Conservation (phyloP, 257 asterid genomes). For the Solanum medicagineum region DNA sequence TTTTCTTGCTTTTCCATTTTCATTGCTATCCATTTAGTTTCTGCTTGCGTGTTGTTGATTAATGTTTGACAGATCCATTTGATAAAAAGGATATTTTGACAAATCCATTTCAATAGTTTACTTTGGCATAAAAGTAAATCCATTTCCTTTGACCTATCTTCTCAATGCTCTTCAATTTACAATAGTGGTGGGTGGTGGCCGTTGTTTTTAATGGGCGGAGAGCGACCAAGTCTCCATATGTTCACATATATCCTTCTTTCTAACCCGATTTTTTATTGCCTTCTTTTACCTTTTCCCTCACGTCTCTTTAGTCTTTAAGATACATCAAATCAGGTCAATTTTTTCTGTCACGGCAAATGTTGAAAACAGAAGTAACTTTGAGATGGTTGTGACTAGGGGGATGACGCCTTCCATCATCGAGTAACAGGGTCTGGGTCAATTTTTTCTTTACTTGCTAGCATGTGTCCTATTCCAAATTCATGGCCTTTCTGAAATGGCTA, state of each 20-base stretch:
- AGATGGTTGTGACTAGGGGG: not conserved
- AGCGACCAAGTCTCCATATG: not conserved
- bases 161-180: not conserved
- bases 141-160: not conserved
- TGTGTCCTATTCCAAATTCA: not conserved
- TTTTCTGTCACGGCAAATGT: not conserved
- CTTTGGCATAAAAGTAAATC: not conserved
- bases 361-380: not conserved
- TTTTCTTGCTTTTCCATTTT: not conserved
- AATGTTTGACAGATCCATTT: not conserved
- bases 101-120: not conserved
- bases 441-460: not conserved
- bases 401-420: not conserved
- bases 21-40: not conserved
- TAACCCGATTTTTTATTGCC: not conserved
- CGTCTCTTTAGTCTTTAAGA: not conserved
- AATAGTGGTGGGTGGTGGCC: not conserved
- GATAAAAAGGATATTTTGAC: not conserved
- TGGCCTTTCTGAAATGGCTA: not conserved
- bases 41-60: not conserved
- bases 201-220: not conserved
- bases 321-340: not conserved
- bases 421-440: not conserved
- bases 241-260: not conserved
- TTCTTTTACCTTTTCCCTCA: not conserved